These are phyloP conservation scores for Pulveroboletus sp. DNA, from an alignment of 768 basidiomycete genomes.

Conservation along the genomic window DNA sequence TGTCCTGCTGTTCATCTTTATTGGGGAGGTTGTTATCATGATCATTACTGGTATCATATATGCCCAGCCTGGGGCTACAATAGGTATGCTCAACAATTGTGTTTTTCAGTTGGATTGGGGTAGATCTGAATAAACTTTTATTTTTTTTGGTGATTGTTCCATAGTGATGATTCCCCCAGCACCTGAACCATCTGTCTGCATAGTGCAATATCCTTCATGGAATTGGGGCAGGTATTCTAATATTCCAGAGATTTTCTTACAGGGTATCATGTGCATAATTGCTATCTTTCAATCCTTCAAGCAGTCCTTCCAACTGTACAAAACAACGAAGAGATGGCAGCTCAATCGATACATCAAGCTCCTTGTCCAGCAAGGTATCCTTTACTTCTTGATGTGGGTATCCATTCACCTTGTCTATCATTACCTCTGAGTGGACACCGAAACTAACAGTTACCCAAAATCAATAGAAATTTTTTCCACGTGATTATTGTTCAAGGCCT, in stretches of 20 bases:
- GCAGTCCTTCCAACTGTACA: not conserved
- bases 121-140: not conserved
- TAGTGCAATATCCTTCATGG: constrained; percentile 5
- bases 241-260: constrained; percentile 1
- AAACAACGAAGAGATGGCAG: not conserved
- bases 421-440: too few species aligned
- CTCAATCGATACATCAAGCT: constrained; percentile 8
- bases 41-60: not conserved
- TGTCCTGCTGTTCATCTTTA: constrained; percentile 1
- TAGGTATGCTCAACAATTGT: not conserved
- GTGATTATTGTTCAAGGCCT: not conserved
- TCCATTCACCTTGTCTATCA: not conserved
- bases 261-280: constrained; percentile 9
- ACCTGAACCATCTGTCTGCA: constrained; percentile 3
- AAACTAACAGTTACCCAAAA: not conserved
- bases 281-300: not conserved
- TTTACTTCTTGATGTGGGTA: constrained; percentile 7
- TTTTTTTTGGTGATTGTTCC: not conserved
- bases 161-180: not conserved
- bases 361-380: constrained; percentile 2
- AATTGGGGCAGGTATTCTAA: constrained; percentile 1
- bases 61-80: not conserved
- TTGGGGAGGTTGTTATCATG: not conserved
- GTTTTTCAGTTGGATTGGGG: not conserved
- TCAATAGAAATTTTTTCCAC: constrained; percentile 1